These are phyloP conservation scores for Ceratocystis eucalypticola DNA, from an alignment of 2,329 filamentous ascomycete species.

Conservation along the genomic window DNA sequence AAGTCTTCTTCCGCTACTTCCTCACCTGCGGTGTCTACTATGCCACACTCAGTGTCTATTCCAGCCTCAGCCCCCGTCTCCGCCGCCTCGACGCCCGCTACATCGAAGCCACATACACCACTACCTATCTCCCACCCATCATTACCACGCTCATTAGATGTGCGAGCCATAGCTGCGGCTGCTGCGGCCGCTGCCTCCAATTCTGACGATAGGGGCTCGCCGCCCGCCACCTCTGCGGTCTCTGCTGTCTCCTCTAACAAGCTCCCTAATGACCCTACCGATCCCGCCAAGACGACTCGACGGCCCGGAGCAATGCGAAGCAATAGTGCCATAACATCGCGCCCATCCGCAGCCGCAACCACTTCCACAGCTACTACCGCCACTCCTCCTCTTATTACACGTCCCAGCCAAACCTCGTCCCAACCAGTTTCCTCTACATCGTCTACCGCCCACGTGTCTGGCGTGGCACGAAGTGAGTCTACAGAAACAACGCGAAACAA, in stretches of 20 bases:
- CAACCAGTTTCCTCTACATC: constrained; percentile 5
- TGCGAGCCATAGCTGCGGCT: neutral
- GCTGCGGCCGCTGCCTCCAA: neutral
- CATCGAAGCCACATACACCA: constrained; percentile 23
- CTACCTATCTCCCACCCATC: constrained; percentile 20
- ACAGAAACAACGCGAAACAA: constrained; percentile 21
- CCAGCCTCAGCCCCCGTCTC: constrained; percentile 17
- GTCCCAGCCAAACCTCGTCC: constrained; percentile 11
- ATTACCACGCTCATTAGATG: constrained; percentile 15
- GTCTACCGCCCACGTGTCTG: constrained; percentile 21
- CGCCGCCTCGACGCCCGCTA: constrained; percentile 12
- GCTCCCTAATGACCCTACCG: constrained; percentile 20
- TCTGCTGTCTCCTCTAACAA: constrained; percentile 18
- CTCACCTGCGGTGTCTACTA: constrained; percentile 23
- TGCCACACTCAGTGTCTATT: constrained; percentile 21
- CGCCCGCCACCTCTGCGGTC: constrained; percentile 21
- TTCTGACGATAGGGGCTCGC: constrained; percentile 23
- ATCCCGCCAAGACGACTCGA: constrained; percentile 21
- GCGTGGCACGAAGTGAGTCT: constrained; percentile 20
- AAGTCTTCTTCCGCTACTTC: constrained; percentile 32
- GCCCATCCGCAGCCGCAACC: constrained; percentile 22
- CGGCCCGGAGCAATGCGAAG: constrained; percentile 37
- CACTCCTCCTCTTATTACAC: constrained; percentile 9
- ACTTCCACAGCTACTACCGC: neutral
- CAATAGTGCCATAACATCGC: constrained; percentile 38